These are phyloP conservation scores for Verticillium zaregamsianum DNA, from an alignment of 2,329 filamentous ascomycete genomes.

Conservation along the genomic window DNA sequence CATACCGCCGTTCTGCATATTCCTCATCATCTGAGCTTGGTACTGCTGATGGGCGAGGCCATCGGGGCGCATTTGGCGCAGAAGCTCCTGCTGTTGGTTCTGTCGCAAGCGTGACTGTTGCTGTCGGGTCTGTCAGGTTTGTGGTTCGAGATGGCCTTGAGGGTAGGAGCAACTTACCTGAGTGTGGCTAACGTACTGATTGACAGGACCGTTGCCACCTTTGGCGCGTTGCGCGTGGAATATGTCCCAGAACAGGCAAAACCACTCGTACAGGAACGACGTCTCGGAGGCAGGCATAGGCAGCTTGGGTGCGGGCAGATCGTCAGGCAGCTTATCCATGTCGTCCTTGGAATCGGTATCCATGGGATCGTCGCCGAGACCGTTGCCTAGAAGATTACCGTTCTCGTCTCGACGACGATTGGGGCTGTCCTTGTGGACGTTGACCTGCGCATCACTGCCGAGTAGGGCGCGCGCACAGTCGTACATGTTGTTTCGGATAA, in stretches of 20 bases:
- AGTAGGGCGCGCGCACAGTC: slow-evolving; percentile 76
- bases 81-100: slow-evolving; percentile 70
- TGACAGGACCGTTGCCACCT: slow-evolving; percentile 58
- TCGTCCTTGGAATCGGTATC: slow-evolving; percentile 81
- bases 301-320: slow-evolving; percentile 72
- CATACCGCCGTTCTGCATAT: slow-evolving; percentile 58
- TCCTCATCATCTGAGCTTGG: slow-evolving; percentile 63
- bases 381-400: slow-evolving; percentile 62
- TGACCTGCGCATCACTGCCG: slow-evolving; percentile 61
- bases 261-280: slow-evolving; percentile 96
- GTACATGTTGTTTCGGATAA: slow-evolving; percentile 79
- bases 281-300: slow-evolving; percentile 62
- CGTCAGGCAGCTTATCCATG: slow-evolving; percentile 71
- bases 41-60: slow-evolving; percentile 51
- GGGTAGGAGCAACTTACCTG: slow-evolving; percentile 55
- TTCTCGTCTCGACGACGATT: slow-evolving; percentile 63
- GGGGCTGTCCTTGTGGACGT: slow-evolving; percentile 65
- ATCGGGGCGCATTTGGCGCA: slow-evolving; percentile 66
- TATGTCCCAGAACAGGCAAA: slow-evolving; percentile 95
- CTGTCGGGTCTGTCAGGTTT: slow-evolving; percentile 28
- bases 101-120: slow-evolving; percentile 70
- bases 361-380: slow-evolving; percentile 70
- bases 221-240: slow-evolving; percentile 77
- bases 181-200: slow-evolving; percentile 75
- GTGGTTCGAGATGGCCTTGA: slow-evolving; percentile 6